Base-by-base conservation (phyloP, 2,329 filamentous ascomycete genomes). In the Diaporthe eres region DNA sequence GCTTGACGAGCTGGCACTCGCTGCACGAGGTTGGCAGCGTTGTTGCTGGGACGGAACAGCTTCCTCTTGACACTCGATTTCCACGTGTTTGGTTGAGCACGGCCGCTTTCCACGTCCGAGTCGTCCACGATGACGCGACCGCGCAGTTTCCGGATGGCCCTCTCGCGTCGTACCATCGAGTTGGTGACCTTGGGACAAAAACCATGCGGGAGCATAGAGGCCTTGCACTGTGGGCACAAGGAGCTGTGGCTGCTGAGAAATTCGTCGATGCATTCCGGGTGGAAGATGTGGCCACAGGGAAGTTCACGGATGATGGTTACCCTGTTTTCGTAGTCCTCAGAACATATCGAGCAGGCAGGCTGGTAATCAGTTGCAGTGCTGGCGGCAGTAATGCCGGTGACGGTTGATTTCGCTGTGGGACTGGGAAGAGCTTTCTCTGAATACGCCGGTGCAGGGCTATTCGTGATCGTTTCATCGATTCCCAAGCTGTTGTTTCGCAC, bases 231-330 rank as follows among this genome's bases (percentile, higher is more conserved):
- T 0, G 97, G 96, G 81, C 97, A 99, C 2, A 98, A 88, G 25
- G 94, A 97, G 81, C 94, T 97, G 81, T 93, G 93, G 73, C 92
- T 89, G 58, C 90, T 88, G 17, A 98, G 87, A 80, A 97, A 98
- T 31, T 92, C 90, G 81, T 98, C 96, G 78, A 98, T 96, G 81
- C 97, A 99, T 78, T 94, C 93, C 0, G 94, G 93, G 79, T 99
- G 96, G 84, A 96, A 99, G 74, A 98, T 96, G 82, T 99, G 97
- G 0, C 94, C 92, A 80, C 97, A 99, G 0, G 95, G 92, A 3
- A 98, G 87, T 84, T 98, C 94, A 74, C 95, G 93, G 74, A 98
- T 95, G 28, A 92, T 90, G 0, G 94, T 93, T 25, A 88, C 85
- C 51, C 91, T 90, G 22, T 92, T 89, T 39, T 93, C 89, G 81